phyloP scores from a whole-genome alignment of 352 stramenopile species.

The Phytophthora megakarya region DNA sequence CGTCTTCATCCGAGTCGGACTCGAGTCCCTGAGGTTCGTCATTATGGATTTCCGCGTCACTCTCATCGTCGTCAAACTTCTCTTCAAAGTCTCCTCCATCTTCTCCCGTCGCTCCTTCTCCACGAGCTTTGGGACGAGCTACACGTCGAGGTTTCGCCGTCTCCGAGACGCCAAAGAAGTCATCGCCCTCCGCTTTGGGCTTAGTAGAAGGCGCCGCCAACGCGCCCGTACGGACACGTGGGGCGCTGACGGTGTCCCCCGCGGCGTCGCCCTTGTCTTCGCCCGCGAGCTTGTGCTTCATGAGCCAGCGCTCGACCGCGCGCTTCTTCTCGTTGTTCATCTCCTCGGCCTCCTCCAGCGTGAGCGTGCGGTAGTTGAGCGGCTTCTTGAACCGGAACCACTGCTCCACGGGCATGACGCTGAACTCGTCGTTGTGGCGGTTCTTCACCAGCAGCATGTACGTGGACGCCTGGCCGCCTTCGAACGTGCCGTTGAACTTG shows the following conservation, averaged over 20 bases:
- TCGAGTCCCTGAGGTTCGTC: constrained; percentile 65
- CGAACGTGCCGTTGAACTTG: constrained; percentile 83
- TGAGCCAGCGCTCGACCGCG: constrained; percentile 86
- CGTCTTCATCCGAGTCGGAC: constrained; percentile 79
- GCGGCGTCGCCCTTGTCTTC: constrained; percentile 65
- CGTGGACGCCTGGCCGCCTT: constrained; percentile 82
- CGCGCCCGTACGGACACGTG: constrained; percentile 72
- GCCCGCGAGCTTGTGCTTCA: constrained; percentile 86
- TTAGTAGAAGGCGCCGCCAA: constrained; percentile 41
- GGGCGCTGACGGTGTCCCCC: constrained; percentile 67
- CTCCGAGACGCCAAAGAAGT: constrained; percentile 74
- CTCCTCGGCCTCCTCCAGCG: constrained; percentile 83
- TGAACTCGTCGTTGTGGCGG: constrained; percentile 88
- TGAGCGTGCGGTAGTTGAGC: constrained; percentile 82
- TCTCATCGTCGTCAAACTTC: constrained; percentile 89
- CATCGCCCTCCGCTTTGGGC: constrained; percentile 44
- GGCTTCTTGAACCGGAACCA: constrained; percentile 92
- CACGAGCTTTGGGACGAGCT: constrained; percentile 54
- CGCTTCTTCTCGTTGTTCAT: constrained; percentile 91
- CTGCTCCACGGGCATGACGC: constrained; percentile 85
- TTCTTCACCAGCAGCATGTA: constrained; percentile 90
- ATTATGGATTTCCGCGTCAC: constrained; percentile 81
- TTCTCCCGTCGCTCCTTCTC: constrained; percentile 69
- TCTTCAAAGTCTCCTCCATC: constrained; percentile 88
- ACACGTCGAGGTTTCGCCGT: constrained; percentile 51